Percentiles rank a stretch among this genome's conserved stretches.
Evolutionary conservation across 2,329 filamentous ascomycete species (phyloP).

Genomic region (Fonsecaea erecta): DNA sequence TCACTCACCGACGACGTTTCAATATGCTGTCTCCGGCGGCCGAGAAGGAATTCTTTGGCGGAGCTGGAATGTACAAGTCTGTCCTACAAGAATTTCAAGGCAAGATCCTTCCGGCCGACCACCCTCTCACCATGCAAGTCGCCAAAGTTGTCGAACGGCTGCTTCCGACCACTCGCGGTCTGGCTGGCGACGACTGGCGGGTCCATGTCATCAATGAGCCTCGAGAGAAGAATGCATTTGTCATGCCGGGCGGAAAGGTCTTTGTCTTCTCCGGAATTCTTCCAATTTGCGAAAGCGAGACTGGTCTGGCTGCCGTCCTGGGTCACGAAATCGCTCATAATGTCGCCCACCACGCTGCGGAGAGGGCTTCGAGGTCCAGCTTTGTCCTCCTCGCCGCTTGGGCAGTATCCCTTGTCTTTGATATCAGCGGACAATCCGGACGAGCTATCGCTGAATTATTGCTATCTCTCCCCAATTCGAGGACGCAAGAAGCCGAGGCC

Average conservation of each 20-base stretch:
- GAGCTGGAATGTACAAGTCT: slow-evolving; percentile 53
- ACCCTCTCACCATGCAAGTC: slow-evolving; percentile 56
- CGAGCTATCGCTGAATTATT: slow-evolving; percentile 54
- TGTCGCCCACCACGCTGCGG: slow-evolving; percentile 60
- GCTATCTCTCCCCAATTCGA: slow-evolving; percentile 59
- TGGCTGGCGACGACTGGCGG: slow-evolving; percentile 56
- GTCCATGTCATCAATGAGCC: slow-evolving; percentile 63
- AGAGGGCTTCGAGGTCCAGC: slow-evolving; percentile 56
- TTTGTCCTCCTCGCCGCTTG: slow-evolving; percentile 42
- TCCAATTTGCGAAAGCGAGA: slow-evolving; percentile 59
- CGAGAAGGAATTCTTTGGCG: slow-evolving; percentile 50
- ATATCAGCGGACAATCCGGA: slow-evolving; percentile 46
- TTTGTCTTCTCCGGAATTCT: slow-evolving; percentile 68
- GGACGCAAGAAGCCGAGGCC: slow-evolving; percentile 65
- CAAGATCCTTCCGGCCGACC: slow-evolving; percentile 55
- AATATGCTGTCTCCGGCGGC: slow-evolving; percentile 56
- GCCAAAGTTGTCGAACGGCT: slow-evolving; percentile 59
- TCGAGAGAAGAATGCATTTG: slow-evolving; percentile 63
- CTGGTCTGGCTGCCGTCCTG: slow-evolving; percentile 64
- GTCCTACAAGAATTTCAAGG: slow-evolving; percentile 53
- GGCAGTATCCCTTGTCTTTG: slow-evolving; percentile 44
- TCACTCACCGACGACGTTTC: slow-evolving; percentile 63
- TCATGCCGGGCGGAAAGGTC: slow-evolving; percentile 66
- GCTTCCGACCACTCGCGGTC: slow-evolving; percentile 56
- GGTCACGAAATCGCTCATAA: slow-evolving; percentile 69